Evolutionary conservation across 495 filamentous ascomycete genomes (phyloP).

Genomic region (Penicillium atrosanguineum): DNA sequence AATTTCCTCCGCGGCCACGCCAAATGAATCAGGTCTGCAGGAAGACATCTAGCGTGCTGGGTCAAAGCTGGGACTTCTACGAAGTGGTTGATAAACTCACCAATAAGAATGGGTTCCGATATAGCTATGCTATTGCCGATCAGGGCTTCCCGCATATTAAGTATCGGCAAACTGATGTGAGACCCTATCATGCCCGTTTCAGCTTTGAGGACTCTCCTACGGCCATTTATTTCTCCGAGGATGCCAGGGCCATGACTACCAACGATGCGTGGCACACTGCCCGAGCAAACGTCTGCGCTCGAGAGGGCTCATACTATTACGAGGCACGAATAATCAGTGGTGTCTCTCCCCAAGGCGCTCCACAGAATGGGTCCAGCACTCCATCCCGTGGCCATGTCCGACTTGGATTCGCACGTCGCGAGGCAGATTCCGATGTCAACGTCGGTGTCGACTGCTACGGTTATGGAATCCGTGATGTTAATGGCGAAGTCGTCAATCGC

Average conservation of each 20-base stretch:
- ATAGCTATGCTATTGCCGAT: slow-evolving; percentile 88
- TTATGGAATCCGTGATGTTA: slow-evolving; percentile 86
- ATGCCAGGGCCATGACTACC: slow-evolving; percentile 43
- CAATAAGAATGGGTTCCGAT: slow-evolving; percentile 89
- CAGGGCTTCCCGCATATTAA: slow-evolving; percentile 79
- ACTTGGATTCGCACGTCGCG: slow-evolving; percentile 84
- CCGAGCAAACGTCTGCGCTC: slow-evolving; percentile 81
- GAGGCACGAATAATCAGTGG: slow-evolving; percentile 85
- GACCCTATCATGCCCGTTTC: slow-evolving; percentile 76
- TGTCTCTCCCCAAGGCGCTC: slow-evolving; percentile 30
- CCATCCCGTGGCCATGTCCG: slow-evolving; percentile 72
- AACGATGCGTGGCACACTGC: slow-evolving; percentile 48
- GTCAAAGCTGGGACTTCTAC: slow-evolving; percentile 43
- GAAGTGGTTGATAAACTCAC: slow-evolving; percentile 63
- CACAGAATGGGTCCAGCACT: slow-evolving; percentile 29
- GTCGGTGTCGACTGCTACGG: slow-evolving; percentile 96
- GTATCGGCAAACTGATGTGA: slow-evolving; percentile 83
- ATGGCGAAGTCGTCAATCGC: slow-evolving; percentile 88
- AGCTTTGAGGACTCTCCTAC: slow-evolving; percentile 89
- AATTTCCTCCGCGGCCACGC: slow-evolving; percentile 39
- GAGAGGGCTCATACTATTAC: slow-evolving; percentile 93
- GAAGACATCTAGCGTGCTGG: slow-evolving; percentile 33
- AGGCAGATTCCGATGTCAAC: slow-evolving; percentile 87
- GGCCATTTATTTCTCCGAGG: slow-evolving; percentile 49
- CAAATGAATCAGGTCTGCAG: slow-evolving; percentile 40